Conservation (phyloP, 257 asterid species). For the Echites panduratus region DNA sequence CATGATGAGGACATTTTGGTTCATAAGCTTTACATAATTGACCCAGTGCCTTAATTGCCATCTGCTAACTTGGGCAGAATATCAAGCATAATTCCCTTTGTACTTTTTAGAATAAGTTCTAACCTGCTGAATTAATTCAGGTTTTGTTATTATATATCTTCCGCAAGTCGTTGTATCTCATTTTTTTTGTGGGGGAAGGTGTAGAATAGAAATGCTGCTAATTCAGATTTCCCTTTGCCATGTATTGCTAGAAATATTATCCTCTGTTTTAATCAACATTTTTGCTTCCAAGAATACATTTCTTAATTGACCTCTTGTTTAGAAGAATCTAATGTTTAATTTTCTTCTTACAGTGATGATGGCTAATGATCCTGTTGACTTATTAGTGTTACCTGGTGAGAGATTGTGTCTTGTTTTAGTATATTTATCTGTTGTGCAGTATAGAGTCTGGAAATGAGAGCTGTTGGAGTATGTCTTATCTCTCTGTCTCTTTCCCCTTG, state of each 20-base stretch:
- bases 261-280: background rate
- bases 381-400: constrained; percentile 87
- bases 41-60: background rate
- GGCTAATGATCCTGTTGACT: constrained; percentile 81
- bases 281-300: background rate
- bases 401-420: constrained; percentile 8
- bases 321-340: constrained; percentile 7
- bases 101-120: background rate
- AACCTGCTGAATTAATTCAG: background rate
- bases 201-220: background rate
- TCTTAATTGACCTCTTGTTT: background rate
- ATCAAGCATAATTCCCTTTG: background rate
- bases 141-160: background rate
- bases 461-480: constrained; percentile 5
- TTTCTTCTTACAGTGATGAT: constrained; percentile 60
- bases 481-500: background rate
- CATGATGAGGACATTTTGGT: background rate
- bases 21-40: background rate
- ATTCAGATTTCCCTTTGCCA: background rate
- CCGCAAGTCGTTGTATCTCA: background rate
- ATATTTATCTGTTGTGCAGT: background rate
- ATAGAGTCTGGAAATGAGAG: constrained; percentile 7
- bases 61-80: background rate
- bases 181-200: background rate
- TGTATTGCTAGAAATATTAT: background rate